phyloP scores from a whole-genome alignment of 768 basidiomycete species.

The Leccinum uliginosum region DNA sequence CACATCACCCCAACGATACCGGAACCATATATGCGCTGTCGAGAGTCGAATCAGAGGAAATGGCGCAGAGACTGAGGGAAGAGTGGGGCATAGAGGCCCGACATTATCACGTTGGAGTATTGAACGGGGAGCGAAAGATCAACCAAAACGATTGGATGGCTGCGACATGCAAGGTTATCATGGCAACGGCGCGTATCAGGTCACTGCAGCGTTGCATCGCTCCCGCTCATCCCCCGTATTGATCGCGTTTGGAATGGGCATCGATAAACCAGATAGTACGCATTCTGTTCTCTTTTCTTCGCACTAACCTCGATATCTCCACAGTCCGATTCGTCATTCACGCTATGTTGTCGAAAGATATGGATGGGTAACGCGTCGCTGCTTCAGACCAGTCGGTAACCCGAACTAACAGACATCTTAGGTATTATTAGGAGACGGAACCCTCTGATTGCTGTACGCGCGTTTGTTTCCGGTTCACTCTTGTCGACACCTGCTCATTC shows the following conservation, averaged over 20 bases:
- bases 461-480: conserved; percentile 5
- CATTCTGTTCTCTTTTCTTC: background rate
- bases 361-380: conserved; percentile 64
- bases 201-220: background rate
- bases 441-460: conserved; percentile 82
- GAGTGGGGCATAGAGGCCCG: conserved; percentile 55
- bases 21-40: conserved; percentile 86
- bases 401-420: conserved; percentile 23
- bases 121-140: conserved; percentile 52
- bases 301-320: conserved; percentile 2
- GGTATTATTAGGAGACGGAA: conserved; percentile 95
- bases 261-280: conserved; percentile 79
- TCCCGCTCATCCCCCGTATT: conserved; percentile 26
- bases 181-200: conserved; percentile 70
- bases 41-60: conserved; percentile 71
- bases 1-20: conserved; percentile 50
- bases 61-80: conserved; percentile 64
- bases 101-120: conserved; percentile 86
- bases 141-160: conserved; percentile 72
- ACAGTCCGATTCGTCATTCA: conserved; percentile 92
- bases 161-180: conserved; percentile 73
- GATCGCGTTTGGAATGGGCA: conserved; percentile 98
- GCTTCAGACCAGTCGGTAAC: background rate
- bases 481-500: no score
- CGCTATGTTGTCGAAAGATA: conserved; percentile 69